Conservation (phyloP, 2,329 filamentous ascomycete species). For the Bipolaris sorokiniana region DNA sequence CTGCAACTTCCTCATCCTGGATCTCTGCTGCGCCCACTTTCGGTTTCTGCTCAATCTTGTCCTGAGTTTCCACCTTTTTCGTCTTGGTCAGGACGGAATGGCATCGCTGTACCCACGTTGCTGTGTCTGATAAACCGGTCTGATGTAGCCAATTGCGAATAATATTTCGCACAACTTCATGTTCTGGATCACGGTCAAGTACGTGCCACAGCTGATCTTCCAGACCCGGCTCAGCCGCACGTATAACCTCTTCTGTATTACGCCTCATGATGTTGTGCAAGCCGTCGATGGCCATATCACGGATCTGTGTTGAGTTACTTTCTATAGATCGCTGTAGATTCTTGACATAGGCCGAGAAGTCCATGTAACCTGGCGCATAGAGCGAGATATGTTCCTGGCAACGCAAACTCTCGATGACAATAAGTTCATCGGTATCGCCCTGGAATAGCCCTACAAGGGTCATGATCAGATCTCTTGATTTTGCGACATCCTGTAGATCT, state of each 20-base stretch:
- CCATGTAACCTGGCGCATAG: constrained; percentile 86
- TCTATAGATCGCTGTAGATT: constrained; percentile 78
- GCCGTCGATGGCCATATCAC: constrained; percentile 83
- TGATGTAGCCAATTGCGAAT: constrained; percentile 93
- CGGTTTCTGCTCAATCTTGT: constrained; percentile 55
- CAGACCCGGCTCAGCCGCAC: constrained; percentile 75
- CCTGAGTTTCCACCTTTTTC: constrained; percentile 68
- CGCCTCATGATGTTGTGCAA: constrained; percentile 95
- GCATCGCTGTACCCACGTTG: constrained; percentile 85
- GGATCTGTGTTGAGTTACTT: constrained; percentile 70
- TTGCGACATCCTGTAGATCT: constrained; percentile 89
- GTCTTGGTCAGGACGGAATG: constrained; percentile 91
- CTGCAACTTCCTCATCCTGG: constrained; percentile 94
- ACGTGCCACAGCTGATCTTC: constrained; percentile 93
- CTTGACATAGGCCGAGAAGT: constrained; percentile 83
- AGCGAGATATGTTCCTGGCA: constrained; percentile 91
- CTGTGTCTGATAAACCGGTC: constrained; percentile 79
- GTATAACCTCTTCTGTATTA: constrained; percentile 81
- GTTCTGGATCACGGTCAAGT: constrained; percentile 76
- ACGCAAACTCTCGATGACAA: constrained; percentile 77
- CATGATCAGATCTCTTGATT: constrained; percentile 89
- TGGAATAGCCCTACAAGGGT: constrained; percentile 84
- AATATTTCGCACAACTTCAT: constrained; percentile 83
- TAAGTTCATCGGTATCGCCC: constrained; percentile 70
- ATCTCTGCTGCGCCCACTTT: constrained; percentile 72